phyloP scores from a whole-genome alignment of 2,329 filamentous ascomycete species.

The Cercospora berteroae region DNA sequence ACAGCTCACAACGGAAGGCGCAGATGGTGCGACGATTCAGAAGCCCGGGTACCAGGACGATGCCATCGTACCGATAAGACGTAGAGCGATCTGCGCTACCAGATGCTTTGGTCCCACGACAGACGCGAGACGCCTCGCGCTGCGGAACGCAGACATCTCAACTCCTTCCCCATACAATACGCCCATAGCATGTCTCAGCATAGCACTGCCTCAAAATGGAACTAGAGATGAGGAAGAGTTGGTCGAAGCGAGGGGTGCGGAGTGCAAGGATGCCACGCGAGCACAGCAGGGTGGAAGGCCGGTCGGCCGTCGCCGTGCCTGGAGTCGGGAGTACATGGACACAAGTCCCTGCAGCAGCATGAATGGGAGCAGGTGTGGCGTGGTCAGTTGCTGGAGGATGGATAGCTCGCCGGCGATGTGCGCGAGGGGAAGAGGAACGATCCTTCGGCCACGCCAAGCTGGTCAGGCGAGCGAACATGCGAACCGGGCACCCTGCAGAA shows the following conservation, averaged over 20 bases:
- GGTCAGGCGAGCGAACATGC: conserved; percentile 1
- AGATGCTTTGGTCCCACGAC: not conserved
- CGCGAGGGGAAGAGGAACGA: conserved; percentile 2
- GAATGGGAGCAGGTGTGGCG: not conserved
- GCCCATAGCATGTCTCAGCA: not conserved
- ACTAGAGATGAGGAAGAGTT: not conserved
- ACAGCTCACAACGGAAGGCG: not conserved
- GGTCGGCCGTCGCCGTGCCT: conserved; percentile 5
- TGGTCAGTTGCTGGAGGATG: not conserved
- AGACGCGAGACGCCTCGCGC: not conserved
- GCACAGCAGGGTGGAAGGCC: not conserved
- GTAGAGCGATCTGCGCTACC: not conserved
- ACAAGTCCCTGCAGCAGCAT: not conserved
- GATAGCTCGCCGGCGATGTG: conserved; percentile 1
- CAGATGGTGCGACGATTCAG: not conserved
- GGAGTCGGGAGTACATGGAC: not conserved
- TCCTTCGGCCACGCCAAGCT: conserved; percentile 1
- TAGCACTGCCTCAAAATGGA: not conserved
- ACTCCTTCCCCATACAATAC: not conserved
- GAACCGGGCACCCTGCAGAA: not conserved
- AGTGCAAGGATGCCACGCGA: not conserved
- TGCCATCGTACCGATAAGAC: not conserved
- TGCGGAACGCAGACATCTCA: not conserved
- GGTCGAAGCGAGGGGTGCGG: not conserved
- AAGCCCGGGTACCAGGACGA: not conserved